A percentile compares a stretch with the other conserved stretches of the same genome.
Conservation (phyloP, 805 yeast genomes). For the Saccharomycopsis fibuligera region DNA sequence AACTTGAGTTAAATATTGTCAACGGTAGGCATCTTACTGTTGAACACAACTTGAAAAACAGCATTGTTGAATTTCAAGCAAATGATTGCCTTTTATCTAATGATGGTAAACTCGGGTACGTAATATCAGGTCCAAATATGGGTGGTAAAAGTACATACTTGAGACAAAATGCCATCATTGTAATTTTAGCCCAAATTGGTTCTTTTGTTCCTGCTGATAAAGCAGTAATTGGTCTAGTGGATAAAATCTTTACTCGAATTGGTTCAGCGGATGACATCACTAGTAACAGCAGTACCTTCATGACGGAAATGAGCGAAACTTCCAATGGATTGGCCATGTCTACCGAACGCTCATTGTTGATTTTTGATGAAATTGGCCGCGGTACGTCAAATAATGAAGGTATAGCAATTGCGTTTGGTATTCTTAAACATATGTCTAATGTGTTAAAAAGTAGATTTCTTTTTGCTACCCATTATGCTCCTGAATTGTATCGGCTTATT, state of each 20-base stretch:
- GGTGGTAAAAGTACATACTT: conserved; percentile 78
- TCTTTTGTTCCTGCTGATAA: conserved; percentile 61
- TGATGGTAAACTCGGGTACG: conserved; percentile 34
- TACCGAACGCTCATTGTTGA: conserved; percentile 61
- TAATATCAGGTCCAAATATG: conserved; percentile 89
- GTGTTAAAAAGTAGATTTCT: conserved; percentile 60
- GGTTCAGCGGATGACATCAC: conserved; percentile 81
- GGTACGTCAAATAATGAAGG: conserved; percentile 88
- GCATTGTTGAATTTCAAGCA: conserved; percentile 34
- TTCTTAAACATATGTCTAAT: conserved; percentile 48
- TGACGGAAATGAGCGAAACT: conserved; percentile 90
- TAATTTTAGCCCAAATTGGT: conserved; percentile 68
- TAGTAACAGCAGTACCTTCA: conserved; percentile 78
- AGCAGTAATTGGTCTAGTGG: conserved; percentile 68
- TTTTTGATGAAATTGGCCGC: conserved; percentile 84
- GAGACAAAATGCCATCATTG: conserved; percentile 64
- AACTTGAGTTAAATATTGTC: conserved; percentile 41
- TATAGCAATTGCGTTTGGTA: conserved; percentile 74
- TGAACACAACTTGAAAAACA: conserved; percentile 55
- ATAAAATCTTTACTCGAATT: conserved; percentile 70
- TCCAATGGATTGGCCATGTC: conserved; percentile 61
- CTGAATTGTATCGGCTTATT: conserved; percentile 41
- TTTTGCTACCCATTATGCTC: conserved; percentile 87
- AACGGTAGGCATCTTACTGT: conserved; percentile 85
- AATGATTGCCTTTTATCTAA: conserved; percentile 29